Conservation (phyloP, 805 yeast genomes). For the Priceomyces melissophilus region DNA sequence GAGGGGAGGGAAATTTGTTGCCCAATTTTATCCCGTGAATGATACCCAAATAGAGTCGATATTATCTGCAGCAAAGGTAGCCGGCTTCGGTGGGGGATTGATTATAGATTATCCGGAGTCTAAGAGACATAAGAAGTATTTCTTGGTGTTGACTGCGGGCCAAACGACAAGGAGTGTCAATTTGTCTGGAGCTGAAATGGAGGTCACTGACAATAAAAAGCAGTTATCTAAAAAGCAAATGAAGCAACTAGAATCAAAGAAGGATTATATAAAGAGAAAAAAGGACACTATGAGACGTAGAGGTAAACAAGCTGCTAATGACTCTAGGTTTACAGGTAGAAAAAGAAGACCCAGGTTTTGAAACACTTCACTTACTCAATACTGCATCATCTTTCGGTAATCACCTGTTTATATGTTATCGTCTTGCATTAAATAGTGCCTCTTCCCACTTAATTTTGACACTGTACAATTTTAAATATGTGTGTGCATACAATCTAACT, state of each 20-base stretch:
- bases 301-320: conserved; percentile 85
- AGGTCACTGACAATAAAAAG: conserved; percentile 48
- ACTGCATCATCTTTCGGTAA: too few species aligned
- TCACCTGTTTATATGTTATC: too few species aligned
- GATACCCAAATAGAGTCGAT: conserved; percentile 81
- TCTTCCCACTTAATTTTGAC: too few species aligned
- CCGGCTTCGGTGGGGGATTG: conserved; percentile 96
- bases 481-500: too few species aligned
- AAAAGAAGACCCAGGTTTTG: conserved; percentile 44
- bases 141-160: conserved; percentile 87
- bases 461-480: too few species aligned
- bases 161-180: conserved; percentile 70
- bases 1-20: conserved; percentile 96
- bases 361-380: neutral
- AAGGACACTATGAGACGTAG: conserved; percentile 89
- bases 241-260: conserved; percentile 66
- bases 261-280: conserved; percentile 83
- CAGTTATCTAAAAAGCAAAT: conserved; percentile 43
- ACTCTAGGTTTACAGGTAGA: conserved; percentile 90
- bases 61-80: conserved; percentile 78
- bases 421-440: too few species aligned
- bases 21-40: conserved; percentile 93
- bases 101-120: conserved; percentile 92
- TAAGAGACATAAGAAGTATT: conserved; percentile 86
- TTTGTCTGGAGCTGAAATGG: conserved; percentile 77